Base-by-base conservation (phyloP, 306 rosid genomes). In the Phaseolus lunatus region DNA sequence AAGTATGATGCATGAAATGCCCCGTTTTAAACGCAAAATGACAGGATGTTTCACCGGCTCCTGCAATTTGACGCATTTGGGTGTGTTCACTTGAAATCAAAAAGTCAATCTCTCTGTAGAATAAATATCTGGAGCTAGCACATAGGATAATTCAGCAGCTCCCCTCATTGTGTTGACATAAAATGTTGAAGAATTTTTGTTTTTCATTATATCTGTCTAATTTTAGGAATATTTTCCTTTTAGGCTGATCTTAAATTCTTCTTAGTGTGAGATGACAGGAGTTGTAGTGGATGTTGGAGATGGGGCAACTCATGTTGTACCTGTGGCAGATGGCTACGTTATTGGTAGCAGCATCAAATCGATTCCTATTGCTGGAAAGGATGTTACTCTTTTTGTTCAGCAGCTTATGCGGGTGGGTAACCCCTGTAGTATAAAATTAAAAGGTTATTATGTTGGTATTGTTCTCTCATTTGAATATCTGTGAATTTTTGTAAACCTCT, bases 261-360 rank as follows among this genome's bases (percentile, higher is more conserved):
- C 80, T 77, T 83, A 96, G 99, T 92, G 99, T 80, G 98, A 96
- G 98, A 96, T 96, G 99, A 96, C 99, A 87, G 99, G 99, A 83
- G 98, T 96, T 76, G 99, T 96, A 24, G 98, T 96, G 72, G 99
- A 96, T 84, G 69, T 92, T 49, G 99, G 99, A 86, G 99, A 96
- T 72, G 99, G 99, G 76, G 91, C 98, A 64, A 80, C 96, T 29
- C 98, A 89, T 85, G 87, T 96, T 76, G 99, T 96, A 66, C 99
- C 99, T 47, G 98, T 96, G 81, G 99, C 99, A 18, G 99, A 96
- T 83, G 99, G 98, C 78, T 96, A 92, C 81, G 99, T 96, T 53
- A 96, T 96, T 76, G 99, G 99, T 73, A 93, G 99, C 81, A 96
- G 99, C 88, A 96, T 96, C 72, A 96, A 87, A 89, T 89, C 99